A percentile compares a stretch with the other conserved stretches of the same genome.
Evolutionary conservation across 2,329 filamentous ascomycete species (phyloP).

Genomic region (Monilinia polystroma): DNA sequence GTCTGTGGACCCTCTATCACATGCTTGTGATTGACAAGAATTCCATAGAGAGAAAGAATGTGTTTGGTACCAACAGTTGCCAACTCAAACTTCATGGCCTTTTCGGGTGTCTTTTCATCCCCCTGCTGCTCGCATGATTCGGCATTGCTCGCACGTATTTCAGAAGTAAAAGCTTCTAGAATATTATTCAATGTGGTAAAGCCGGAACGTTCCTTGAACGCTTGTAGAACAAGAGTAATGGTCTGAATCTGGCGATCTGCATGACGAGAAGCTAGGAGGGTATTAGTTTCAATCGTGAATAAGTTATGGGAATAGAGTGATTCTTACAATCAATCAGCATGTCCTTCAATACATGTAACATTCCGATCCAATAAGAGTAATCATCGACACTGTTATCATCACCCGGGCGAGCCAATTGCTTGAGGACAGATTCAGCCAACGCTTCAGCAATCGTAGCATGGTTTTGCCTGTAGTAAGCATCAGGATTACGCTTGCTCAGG

Average conservation of each 20-base stretch:
- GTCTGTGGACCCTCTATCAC: constrained; percentile 74
- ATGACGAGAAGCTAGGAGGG: constrained; percentile 26
- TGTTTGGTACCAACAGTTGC: constrained; percentile 68
- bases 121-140: constrained; percentile 28
- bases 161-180: constrained; percentile 64
- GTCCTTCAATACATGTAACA: constrained; percentile 74
- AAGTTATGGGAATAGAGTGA: background rate
- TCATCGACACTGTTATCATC: constrained; percentile 57
- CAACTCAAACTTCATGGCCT: constrained; percentile 41
- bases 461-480: constrained; percentile 55
- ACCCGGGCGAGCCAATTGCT: constrained; percentile 55
- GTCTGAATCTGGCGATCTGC: constrained; percentile 48
- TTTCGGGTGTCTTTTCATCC: constrained; percentile 41
- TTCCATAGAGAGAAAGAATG: constrained; percentile 77
- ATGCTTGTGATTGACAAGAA: constrained; percentile 74
- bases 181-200: constrained; percentile 72
- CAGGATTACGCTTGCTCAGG: constrained; percentile 70
- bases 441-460: constrained; percentile 60
- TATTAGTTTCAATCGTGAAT: constrained; percentile 21
- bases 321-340: constrained; percentile 67
- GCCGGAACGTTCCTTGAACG: constrained; percentile 81
- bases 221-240: constrained; percentile 75
- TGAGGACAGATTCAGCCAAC: constrained; percentile 68
- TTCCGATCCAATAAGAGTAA: constrained; percentile 79
- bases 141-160: constrained; percentile 46